These are phyloP conservation scores for Populus deltoides DNA, from an alignment of 345 rosid genomes.

Conservation along the genomic window DNA sequence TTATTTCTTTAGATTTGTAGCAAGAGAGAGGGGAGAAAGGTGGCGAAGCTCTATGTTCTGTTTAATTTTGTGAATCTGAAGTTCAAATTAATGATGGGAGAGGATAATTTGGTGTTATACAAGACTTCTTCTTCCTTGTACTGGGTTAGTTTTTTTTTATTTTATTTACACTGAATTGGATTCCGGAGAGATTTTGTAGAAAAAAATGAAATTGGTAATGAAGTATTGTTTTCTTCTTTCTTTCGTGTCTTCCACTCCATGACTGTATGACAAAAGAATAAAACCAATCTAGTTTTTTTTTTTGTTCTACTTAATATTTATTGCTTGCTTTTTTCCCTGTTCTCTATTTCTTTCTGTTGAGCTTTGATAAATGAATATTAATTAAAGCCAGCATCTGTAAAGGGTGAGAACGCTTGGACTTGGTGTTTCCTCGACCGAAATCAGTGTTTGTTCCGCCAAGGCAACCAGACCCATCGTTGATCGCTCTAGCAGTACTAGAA, in stretches of 20 bases:
- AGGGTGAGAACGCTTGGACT: no score
- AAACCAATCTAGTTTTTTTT: constrained; percentile 13
- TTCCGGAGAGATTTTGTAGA: constrained; percentile 49
- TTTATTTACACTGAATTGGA: constrained; percentile 20
- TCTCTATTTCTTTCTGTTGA: background rate
- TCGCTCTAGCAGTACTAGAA: background rate
- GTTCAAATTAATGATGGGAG: constrained; percentile 10
- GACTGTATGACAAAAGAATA: constrained; percentile 21
- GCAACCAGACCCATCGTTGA: background rate
- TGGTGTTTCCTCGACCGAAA: background rate
- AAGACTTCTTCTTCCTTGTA: constrained; percentile 1
- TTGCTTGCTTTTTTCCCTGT: background rate
- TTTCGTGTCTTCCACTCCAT: background rate
- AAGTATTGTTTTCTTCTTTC: background rate
- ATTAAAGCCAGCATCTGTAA: no score
- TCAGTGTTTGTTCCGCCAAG: background rate
- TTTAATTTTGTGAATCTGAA: constrained; percentile 23
- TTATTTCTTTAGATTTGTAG: constrained; percentile 42
- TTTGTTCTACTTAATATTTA: background rate
- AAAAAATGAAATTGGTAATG: constrained; percentile 57
- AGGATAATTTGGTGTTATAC: constrained; percentile 13
- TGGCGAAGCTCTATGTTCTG: constrained; percentile 4
- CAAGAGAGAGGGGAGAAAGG: constrained; percentile 19
- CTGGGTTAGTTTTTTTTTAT: background rate
- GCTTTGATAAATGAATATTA: background rate